phyloP scores from a whole-genome alignment of 164 flowering plant species.

The Cinnamomum chago region DNA sequence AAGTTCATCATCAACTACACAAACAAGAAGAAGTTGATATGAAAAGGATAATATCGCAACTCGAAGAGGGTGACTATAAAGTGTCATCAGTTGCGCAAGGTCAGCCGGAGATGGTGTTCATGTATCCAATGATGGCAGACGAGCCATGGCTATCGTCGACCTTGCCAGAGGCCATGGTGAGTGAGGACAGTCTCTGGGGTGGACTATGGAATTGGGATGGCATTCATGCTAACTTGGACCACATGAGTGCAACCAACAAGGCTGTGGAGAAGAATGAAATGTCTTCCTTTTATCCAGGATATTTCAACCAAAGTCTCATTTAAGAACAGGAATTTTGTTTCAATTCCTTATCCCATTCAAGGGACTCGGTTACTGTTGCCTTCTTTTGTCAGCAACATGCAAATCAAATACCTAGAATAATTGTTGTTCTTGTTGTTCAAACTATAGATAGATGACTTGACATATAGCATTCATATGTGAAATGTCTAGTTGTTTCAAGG shows the following conservation, averaged over 20 bases:
- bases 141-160: slow-evolving; percentile 31
- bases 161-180: slow-evolving; percentile 18
- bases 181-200: slow-evolving; percentile 47
- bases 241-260: slow-evolving; percentile 24
- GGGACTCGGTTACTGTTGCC: not conserved
- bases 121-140: slow-evolving; percentile 11
- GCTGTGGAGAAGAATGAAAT: slow-evolving; percentile 11
- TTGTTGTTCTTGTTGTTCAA: not conserved
- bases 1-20: not conserved
- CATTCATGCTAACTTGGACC: slow-evolving; percentile 17
- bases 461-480: no score
- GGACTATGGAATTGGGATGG: slow-evolving; percentile 68
- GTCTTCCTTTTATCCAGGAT: slow-evolving; percentile 10
- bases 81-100: slow-evolving; percentile 1
- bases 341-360: not conserved
- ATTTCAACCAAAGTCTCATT: not conserved
- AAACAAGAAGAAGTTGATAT: slow-evolving; percentile 21
- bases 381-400: not conserved
- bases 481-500: no score
- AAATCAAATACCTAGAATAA: not conserved
- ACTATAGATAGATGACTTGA: no score
- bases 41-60: slow-evolving; percentile 33
- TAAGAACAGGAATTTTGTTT: not conserved
- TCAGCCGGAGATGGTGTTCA: slow-evolving; percentile 22
- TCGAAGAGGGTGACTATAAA: slow-evolving; percentile 28